These are phyloP conservation scores for Volvariella surrecta DNA, from an alignment of 1,284 basidiomycete genomes.

Conservation along the genomic window DNA sequence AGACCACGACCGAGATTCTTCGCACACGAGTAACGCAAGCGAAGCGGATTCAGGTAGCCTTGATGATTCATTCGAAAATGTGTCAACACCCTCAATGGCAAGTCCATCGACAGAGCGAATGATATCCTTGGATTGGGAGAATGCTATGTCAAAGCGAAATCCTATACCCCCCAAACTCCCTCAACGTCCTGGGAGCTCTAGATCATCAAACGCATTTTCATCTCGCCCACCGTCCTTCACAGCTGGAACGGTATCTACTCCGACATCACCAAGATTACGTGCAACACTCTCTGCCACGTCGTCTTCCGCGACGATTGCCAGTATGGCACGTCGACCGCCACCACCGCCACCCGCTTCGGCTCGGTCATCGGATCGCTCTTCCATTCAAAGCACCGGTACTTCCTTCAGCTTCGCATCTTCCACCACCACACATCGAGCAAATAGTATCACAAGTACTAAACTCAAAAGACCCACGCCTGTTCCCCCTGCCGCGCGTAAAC, in stretches of 20 bases:
- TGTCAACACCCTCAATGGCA: slow-evolving; percentile 37
- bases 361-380: slow-evolving; percentile 51
- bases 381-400: slow-evolving; percentile 45
- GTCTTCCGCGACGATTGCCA: slow-evolving; percentile 17
- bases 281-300: slow-evolving; percentile 25
- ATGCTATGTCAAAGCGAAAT: slow-evolving; percentile 23
- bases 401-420: slow-evolving; percentile 32
- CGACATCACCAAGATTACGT: slow-evolving; percentile 22
- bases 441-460: slow-evolving; percentile 12
- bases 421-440: slow-evolving; percentile 17
- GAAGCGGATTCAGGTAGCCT: slow-evolving; percentile 51
- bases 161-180: slow-evolving; percentile 47
- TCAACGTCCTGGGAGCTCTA: slow-evolving; percentile 32
- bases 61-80: slow-evolving; percentile 63
- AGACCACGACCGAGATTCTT: slow-evolving; percentile 26
- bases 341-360: slow-evolving; percentile 26
- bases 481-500: slow-evolving; percentile 47
- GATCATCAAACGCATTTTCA: slow-evolving; percentile 21
- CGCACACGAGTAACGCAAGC: slow-evolving; percentile 14
- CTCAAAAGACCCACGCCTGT: slow-evolving; percentile 52
- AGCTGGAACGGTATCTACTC: slow-evolving; percentile 17
- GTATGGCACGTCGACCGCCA: slow-evolving; percentile 21
- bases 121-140: slow-evolving; percentile 37
- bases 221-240: slow-evolving; percentile 18
- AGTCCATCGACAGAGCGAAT: slow-evolving; percentile 33